Evolutionary conservation across 306 rosid species (phyloP).

Genomic region (Citrullus colocynthis): DNA sequence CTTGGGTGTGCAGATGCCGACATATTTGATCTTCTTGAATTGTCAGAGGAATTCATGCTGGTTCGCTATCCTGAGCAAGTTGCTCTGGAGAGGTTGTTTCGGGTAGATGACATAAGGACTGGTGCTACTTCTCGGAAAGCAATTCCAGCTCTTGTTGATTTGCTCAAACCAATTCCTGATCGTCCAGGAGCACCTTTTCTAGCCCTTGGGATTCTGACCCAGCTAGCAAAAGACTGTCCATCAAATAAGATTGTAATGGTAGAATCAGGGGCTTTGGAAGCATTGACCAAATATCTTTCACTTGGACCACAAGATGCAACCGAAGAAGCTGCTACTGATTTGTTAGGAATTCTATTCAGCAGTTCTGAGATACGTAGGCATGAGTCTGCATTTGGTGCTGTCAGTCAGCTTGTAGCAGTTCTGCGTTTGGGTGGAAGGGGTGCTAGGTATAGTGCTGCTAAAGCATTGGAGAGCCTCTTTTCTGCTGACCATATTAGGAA

Average conservation of each 20-base stretch:
- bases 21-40: conserved; percentile 70
- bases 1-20: conserved; percentile 94
- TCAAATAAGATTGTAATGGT: conserved; percentile 91
- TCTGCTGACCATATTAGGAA: conserved; percentile 94
- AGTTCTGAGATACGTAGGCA: conserved; percentile 92
- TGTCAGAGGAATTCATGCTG: conserved; percentile 88
- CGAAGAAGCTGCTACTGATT: conserved; percentile 95
- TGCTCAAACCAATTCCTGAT: conserved; percentile 97
- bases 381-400: conserved; percentile 88
- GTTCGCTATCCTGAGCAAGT: conserved; percentile 92
- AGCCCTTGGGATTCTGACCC: conserved; percentile 83
- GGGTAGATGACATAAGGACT: conserved; percentile 95
- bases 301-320: conserved; percentile 95
- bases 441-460: conserved; percentile 92
- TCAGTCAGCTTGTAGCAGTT: conserved; percentile 96
- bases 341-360: conserved; percentile 84
- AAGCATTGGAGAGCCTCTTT: conserved; percentile 93
- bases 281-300: conserved; percentile 87
- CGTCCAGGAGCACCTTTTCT: conserved; percentile 98
- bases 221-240: conserved; percentile 76
- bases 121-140: conserved; percentile 97
- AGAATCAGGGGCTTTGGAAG: conserved; percentile 93
- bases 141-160: conserved; percentile 93
- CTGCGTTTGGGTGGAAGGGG: conserved; percentile 94
- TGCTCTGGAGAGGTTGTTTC: conserved; percentile 83